phyloP scores from a whole-genome alignment of 345 rosid species.

The Lenwebbia sp. region DNA sequence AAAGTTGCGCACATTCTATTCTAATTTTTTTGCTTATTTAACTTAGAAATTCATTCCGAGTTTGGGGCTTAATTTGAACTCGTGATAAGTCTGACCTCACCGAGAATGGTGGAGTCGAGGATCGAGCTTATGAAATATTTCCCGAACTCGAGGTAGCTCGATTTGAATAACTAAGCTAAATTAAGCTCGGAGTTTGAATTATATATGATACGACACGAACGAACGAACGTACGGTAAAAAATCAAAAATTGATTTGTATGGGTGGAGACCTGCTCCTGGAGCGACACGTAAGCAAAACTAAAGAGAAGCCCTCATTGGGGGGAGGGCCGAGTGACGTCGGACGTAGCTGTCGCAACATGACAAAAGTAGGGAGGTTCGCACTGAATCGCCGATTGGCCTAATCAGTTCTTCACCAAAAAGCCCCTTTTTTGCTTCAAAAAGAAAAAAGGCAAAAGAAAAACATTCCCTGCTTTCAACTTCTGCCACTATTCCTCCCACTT shows the following conservation, averaged over 20 bases:
- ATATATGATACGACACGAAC: too few relatives aligned
- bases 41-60: too few relatives aligned
- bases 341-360: neutral
- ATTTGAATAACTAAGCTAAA: neutral
- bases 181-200: too few relatives aligned
- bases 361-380: neutral
- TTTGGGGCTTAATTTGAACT: too few relatives aligned
- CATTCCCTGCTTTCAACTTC: neutral
- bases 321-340: neutral
- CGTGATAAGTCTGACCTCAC: too few relatives aligned
- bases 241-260: neutral
- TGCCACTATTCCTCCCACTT: neutral
- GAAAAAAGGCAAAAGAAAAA: neutral
- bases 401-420: slow-evolving; percentile 7
- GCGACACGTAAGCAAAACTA: neutral
- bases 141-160: neutral
- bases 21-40: too few relatives aligned
- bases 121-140: neutral
- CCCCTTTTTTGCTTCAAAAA: too few relatives aligned
- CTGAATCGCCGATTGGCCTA: slow-evolving; percentile 15
- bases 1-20: neutral
- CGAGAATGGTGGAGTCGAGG: too few relatives aligned
- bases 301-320: neutral
- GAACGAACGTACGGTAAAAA: too few relatives aligned
- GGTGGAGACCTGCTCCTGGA: neutral